phyloP scores from a whole-genome alignment of 345 rosid species.

The Dipteronia sinensis region DNA sequence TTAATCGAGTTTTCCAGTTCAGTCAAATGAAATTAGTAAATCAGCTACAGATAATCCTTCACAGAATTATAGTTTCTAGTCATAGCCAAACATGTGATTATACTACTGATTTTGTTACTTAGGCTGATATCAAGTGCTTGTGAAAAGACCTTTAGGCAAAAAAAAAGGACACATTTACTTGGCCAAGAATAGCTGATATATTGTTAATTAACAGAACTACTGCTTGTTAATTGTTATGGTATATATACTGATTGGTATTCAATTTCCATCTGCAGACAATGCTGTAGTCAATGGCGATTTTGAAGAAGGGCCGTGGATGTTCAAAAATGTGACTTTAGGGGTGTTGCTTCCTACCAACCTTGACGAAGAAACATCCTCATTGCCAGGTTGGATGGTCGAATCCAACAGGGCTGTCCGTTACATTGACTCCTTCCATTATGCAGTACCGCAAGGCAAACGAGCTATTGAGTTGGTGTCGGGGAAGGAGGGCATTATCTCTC shows the following conservation, averaged over 20 bases:
- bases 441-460: conserved; percentile 83
- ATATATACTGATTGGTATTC: background rate
- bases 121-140: too few relatives aligned
- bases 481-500: conserved; percentile 95
- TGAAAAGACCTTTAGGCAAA: too few relatives aligned
- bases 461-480: conserved; percentile 90
- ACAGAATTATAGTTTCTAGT: too few relatives aligned
- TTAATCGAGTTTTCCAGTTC: too few relatives aligned
- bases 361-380: conserved; percentile 77
- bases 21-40: too few relatives aligned
- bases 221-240: background rate
- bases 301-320: conserved; percentile 97
- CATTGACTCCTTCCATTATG: conserved; percentile 80
- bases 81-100: too few relatives aligned
- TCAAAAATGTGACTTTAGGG: conserved; percentile 80
- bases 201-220: background rate
- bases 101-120: background rate
- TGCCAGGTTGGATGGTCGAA: conserved; percentile 96
- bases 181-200: background rate
- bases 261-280: conserved; percentile 47
- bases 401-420: conserved; percentile 89
- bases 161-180: background rate
- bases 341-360: conserved; percentile 89
- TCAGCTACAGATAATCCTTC: too few relatives aligned
- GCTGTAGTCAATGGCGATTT: conserved; percentile 86